These are phyloP conservation scores for Pycnococcus provasolii DNA, from an alignment of 139 green algal genomes.

Conservation along the genomic window DNA sequence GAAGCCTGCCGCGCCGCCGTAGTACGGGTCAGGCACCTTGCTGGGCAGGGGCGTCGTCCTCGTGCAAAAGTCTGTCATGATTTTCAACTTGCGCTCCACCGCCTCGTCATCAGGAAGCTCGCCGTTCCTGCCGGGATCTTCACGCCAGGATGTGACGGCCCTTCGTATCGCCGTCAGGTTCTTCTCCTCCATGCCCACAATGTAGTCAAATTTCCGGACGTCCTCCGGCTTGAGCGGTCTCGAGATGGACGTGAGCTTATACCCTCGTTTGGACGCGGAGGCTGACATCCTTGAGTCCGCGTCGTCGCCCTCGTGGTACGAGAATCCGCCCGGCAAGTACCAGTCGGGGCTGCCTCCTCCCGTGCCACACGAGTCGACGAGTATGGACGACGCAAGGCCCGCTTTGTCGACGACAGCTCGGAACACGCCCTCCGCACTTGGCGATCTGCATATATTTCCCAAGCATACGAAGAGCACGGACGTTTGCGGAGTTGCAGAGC, in stretches of 20 bases:
- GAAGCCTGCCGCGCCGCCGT: conserved; percentile 57
- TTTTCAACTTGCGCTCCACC: conserved; percentile 19
- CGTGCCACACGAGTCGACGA: conserved; percentile 88
- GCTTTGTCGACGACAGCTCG: conserved; percentile 53
- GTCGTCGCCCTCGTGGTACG: conserved; percentile 73
- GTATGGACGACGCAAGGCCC: conserved; percentile 52
- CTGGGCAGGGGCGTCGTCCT: conserved; percentile 21
- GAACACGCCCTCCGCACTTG: conserved; percentile 86
- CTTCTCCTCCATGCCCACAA: conserved; percentile 77
- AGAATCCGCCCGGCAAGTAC: conserved; percentile 43
- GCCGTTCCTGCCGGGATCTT: background rate
- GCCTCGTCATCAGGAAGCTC: background rate
- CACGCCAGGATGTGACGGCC: background rate
- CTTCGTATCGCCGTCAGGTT: conserved; percentile 49
- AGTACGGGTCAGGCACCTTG: conserved; percentile 82
- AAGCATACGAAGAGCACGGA: conserved; percentile 37
- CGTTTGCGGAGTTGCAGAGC: too few species aligned
- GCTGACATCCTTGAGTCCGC: conserved; percentile 72
- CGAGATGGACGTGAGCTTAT: conserved; percentile 70
- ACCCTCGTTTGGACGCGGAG: conserved; percentile 48
- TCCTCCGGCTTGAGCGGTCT: conserved; percentile 71
- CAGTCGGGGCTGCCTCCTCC: conserved; percentile 53
- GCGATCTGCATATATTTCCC: conserved; percentile 90
- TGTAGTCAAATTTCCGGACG: conserved; percentile 67
- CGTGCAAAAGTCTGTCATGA: conserved; percentile 33